Percentiles rank a stretch among this genome's conserved stretches.
These are phyloP conservation scores for Ceratocystis ficicola DNA, from an alignment of 2,329 filamentous ascomycete species.

Conservation along the genomic window DNA sequence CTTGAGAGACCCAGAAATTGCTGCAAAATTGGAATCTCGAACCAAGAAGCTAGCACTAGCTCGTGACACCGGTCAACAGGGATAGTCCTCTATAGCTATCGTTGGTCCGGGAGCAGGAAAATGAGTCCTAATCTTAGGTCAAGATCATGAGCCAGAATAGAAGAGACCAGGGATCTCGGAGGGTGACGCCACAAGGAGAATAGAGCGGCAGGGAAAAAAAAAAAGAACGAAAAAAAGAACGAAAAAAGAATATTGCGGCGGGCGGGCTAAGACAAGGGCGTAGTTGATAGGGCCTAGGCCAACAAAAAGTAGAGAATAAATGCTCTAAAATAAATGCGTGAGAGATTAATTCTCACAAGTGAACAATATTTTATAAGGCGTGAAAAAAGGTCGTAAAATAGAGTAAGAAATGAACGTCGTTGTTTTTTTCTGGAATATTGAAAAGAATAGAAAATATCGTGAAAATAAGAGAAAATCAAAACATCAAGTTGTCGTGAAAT, in stretches of 20 bases:
- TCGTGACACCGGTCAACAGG: slow-evolving; percentile 6
- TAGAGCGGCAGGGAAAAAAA: not conserved
- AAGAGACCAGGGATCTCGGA: not conserved
- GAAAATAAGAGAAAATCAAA: slow-evolving; percentile 20
- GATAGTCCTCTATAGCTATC: slow-evolving; percentile 5
- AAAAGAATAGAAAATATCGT: slow-evolving; percentile 2
- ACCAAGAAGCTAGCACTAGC: not conserved
- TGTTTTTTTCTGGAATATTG: slow-evolving; percentile 13
- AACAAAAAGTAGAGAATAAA: not conserved
- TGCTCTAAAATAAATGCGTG: not conserved
- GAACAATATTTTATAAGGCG: not conserved
- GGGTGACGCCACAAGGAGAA: not conserved
- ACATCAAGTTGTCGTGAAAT: slow-evolving; percentile 1
- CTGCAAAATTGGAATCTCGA: not conserved
- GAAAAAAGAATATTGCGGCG: slow-evolving; percentile 2
- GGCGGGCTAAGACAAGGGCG: not conserved
- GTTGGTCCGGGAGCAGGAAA: slow-evolving; percentile 1
- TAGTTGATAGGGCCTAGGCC: not conserved
- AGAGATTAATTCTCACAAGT: not conserved
- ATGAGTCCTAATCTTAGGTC: slow-evolving; percentile 15
- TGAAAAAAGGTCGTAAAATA: slow-evolving; percentile 2
- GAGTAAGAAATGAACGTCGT: not conserved
- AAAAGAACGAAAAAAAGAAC: not conserved
- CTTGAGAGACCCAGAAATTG: not conserved
- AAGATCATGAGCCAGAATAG: slow-evolving; percentile 11